Evolutionary conservation across 2,329 filamentous ascomycete genomes (phyloP), one percentile per base, ranked within the genome.

Genomic region (Ascochyta pisi): DNA sequence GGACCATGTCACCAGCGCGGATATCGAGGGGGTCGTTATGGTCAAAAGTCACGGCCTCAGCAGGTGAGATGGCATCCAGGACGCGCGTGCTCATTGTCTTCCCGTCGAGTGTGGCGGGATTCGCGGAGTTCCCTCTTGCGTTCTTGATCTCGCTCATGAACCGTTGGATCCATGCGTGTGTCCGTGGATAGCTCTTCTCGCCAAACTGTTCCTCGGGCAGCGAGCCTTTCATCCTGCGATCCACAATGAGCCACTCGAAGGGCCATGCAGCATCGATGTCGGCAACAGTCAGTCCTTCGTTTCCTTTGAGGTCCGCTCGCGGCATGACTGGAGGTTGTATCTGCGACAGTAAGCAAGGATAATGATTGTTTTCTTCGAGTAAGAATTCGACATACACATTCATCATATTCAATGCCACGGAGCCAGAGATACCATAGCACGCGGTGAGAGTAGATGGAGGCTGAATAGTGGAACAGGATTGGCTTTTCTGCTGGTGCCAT

Each of bases 231-330:
- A 76, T 10, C 3, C 47, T 47, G 2, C 52, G 57, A 35, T 73
- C 69, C 27, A 74, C 76, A 3, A 75, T 70, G 1, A 90, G 73
- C 89, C 89, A 92, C 71, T 88, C 82, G 61, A 91, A 82, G 0
- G 83, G 81, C 86, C 86, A 91, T 12, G 89, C 76, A 75, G 80
- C 85, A 75, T 92, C 86, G 57, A 92, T 85, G 70, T 92, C 89
- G 4, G 84, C 86, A 59, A 90, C 71, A 1, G 78, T 81, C 1
- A 86, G 84, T 16, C 73, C 71, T 3, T 80, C 66, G 1, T 80
- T 83, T 10, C 77, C 79, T 12, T n/a, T n/a, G n/a, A n/a, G n/a
- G n/a, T n/a, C n/a, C n/a, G 3, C 70, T 69, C 72, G 65, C 5
- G 72, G 70, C 64, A 71, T 70, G 22, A 69, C 59, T 12, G 62